Base-by-base conservation (phyloP, 305 asterid species). In the Plantago lanceolata region DNA sequence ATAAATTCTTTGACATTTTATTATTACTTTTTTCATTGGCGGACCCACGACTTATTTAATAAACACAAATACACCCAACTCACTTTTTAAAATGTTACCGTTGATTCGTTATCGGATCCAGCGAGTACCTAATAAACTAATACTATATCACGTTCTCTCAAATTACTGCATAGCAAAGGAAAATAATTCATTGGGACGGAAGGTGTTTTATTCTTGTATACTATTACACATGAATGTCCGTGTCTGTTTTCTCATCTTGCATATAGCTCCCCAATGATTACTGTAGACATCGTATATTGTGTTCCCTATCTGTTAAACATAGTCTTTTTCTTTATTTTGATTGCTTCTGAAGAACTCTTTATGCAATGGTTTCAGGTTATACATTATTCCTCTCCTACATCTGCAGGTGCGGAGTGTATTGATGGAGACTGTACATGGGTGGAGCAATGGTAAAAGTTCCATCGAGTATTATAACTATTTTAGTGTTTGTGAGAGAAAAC, bases 351-450 rank as follows among this genome's bases (percentile, higher is more conserved):
- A 26, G 45, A 53, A 48, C 33, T 71, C 48, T 20, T 49, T 70
- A 14, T 76, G 57, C 56, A 65, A 69, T 68, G 73, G 53, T 75
- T 82, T 73, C 93, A 92, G 97, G 96, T 87, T 69, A 92, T 92
- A 64, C 78, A 60, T 68, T 92, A 53, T 81, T 89, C 98, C 31
- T 92, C 97, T 68, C 89, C 95, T 26, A 71, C 83, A 65, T 92
- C 98, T 56, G 98, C 98, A 29, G 98, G 98, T 70, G 98, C 98
- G 24, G 95, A 92, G 84, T 89, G 98, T 75, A 89, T 92, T 67
- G 97, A 92, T 78, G 85, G 97, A 47, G 74, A 61, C 61, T 92
- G 98, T 78, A 78, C 96, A 48, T 92, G 98, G 98, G 86, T 92
- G 72, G 97, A 92, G 78, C 98, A 92, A 72, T 92, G 98, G 98